Conservation (phyloP, 805 yeast genomes). For the Saturnispora kantuleensis region DNA sequence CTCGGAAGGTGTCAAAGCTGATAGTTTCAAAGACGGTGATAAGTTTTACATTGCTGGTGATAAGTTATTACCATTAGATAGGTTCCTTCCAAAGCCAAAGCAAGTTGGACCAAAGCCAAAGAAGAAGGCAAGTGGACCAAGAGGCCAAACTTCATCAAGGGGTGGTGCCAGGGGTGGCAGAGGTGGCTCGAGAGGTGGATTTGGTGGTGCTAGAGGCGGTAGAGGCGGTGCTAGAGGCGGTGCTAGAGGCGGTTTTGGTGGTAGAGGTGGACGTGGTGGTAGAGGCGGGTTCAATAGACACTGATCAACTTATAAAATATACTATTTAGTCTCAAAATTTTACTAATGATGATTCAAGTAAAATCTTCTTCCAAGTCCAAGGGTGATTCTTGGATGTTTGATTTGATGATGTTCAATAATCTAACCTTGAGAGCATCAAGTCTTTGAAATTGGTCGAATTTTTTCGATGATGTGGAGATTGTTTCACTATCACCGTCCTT, state of each 20-base stretch:
- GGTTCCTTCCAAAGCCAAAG: conserved; percentile 96
- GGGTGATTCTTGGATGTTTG: conserved; percentile 23
- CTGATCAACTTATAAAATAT: too few relatives aligned
- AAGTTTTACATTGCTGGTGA: conserved; percentile 93
- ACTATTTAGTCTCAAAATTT: background rate
- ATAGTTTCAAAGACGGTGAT: conserved; percentile 90
- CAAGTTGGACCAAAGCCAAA: conserved; percentile 74
- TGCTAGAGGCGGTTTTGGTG: conserved; percentile 34
- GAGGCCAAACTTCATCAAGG: conserved; percentile 38
- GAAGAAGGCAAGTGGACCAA: conserved; percentile 53
- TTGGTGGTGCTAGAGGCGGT: conserved; percentile 7
- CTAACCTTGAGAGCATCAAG: conserved; percentile 88
- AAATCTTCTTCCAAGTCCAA: conserved; percentile 28
- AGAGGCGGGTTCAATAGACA: conserved; percentile 21
- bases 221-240: conserved; percentile 13
- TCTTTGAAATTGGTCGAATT: conserved; percentile 78
- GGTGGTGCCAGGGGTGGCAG: conserved; percentile 36
- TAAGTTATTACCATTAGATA: conserved; percentile 87
- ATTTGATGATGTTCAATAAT: conserved; percentile 73
- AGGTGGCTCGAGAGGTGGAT: conserved; percentile 19
- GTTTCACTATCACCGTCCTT: conserved; percentile 71
- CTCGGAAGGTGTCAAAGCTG: conserved; percentile 90
- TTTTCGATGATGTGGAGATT: conserved; percentile 64
- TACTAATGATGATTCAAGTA: conserved; percentile 15
- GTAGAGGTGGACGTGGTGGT: conserved; percentile 31